These are phyloP conservation scores for Euphorbia lathyris DNA, from an alignment of 345 rosid genomes.

Conservation along the genomic window DNA sequence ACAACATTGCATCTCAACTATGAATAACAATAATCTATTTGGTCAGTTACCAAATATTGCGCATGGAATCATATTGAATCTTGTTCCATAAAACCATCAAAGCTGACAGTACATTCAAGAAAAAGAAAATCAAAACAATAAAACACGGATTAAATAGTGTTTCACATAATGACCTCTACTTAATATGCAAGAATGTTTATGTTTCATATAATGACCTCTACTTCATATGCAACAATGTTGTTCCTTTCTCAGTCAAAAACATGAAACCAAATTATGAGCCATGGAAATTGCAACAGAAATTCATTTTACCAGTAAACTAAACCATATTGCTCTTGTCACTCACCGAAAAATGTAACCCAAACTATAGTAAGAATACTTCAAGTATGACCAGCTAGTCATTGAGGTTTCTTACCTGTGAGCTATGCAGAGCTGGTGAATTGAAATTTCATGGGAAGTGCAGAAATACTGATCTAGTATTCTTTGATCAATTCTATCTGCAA, in stretches of 20 bases:
- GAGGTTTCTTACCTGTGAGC: conserved; percentile 74
- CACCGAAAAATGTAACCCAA: neutral
- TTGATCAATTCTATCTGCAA: conserved; percentile 69
- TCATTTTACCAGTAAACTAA: neutral
- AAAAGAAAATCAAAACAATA: neutral
- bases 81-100: neutral
- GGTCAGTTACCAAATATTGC: neutral
- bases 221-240: neutral
- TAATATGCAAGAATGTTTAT: too few relatives aligned
- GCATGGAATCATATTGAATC: neutral
- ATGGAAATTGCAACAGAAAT: neutral
- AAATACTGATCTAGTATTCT: conserved; percentile 65
- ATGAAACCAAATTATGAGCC: neutral
- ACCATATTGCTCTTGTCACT: neutral
- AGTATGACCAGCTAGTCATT: neutral
- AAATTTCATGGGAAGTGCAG: conserved; percentile 79
- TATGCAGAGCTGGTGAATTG: conserved; percentile 62
- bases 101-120: neutral
- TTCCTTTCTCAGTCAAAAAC: neutral
- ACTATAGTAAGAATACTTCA: neutral
- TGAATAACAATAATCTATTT: neutral
- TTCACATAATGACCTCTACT: neutral
- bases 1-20: neutral
- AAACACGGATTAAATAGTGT: neutral
- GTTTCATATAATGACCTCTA: neutral